Base-by-base conservation (phyloP, 2,329 filamentous ascomycete species). In the Hansfordia pulvinata region DNA sequence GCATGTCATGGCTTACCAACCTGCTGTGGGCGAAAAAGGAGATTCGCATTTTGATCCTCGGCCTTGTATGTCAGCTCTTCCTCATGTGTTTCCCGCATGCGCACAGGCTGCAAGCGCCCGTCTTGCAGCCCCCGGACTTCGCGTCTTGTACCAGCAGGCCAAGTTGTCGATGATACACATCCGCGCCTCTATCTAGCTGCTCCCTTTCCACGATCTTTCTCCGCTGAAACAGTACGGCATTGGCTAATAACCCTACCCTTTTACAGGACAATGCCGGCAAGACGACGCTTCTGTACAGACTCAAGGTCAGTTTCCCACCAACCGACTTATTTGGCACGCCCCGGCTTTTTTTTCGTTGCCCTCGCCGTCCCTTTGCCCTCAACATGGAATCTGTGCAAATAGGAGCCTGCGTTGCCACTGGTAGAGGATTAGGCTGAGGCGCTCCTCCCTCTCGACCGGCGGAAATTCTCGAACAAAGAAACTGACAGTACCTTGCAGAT, bases 181-280 rank as follows among this genome's bases (percentile, higher is more conserved):
- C n/a, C n/a, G n/a, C n/a, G n/a, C n/a, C n/a, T n/a, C n/a, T n/a
- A n/a, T n/a, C n/a, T n/a, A n/a, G n/a, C n/a, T n/a, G n/a, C n/a
- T n/a, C n/a, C n/a, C n/a, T n/a, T n/a, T n/a, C n/a, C n/a, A n/a
- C n/a, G n/a, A n/a, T n/a, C n/a, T n/a, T n/a, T n/a, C n/a, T n/a
- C n/a, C n/a, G n/a, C n/a, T n/a, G n/a, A n/a, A n/a, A n/a, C n/a
- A n/a, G n/a, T n/a, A n/a, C n/a, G n/a, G n/a, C n/a, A 12, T 29
- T 26, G 20, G 37, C 35, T 30, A 25, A 31, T 29, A 34, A 40
- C 27, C 35, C 23, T 34, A 28, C 12, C 14, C 17, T 12, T 10
- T 27, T 10, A 27, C 39, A 96, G 84, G 90, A 98, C 57, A 96
- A 96, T 56, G 90, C 90, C 25, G 90, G 90, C 53, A 98, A 98